Percentiles rank a stretch among this genome's conserved stretches.
These are phyloP conservation scores for Lasiosphaeris hirsuta DNA, from an alignment of 495 filamentous ascomycete species.

Conservation along the genomic window DNA sequence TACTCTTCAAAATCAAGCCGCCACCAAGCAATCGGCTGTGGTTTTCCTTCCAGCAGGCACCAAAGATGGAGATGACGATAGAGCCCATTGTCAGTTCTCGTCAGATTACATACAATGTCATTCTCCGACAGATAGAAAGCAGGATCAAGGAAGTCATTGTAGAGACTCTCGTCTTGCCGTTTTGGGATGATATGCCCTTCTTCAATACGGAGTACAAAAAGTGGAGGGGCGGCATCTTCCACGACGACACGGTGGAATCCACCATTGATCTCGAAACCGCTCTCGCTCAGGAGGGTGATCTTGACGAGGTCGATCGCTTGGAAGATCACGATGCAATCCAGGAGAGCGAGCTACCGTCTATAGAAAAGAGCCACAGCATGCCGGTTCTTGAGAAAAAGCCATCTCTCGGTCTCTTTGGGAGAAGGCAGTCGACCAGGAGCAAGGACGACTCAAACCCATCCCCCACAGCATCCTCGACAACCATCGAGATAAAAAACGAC, in stretches of 20 bases:
- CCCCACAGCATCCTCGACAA: conserved; percentile 36
- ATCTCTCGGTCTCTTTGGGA: conserved; percentile 38
- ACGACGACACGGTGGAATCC: conserved; percentile 45
- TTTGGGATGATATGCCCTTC: conserved; percentile 95
- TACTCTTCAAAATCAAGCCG: conserved; percentile 83
- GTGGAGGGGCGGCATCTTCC: conserved; percentile 88
- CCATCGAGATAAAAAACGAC: conserved; percentile 31
- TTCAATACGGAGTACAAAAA: conserved; percentile 68
- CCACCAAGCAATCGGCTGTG: conserved; percentile 93
- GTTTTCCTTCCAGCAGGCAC: conserved; percentile 89
- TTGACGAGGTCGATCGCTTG: conserved; percentile 45
- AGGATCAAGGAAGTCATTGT: conserved; percentile 88
- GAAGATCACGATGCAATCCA: conserved; percentile 27
- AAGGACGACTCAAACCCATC: conserved; percentile 27
- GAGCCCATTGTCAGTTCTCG: conserved; percentile 93
- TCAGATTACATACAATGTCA: conserved; percentile 90
- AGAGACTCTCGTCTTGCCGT: conserved; percentile 88
- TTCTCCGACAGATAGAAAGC: conserved; percentile 89
- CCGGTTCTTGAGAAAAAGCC: conserved; percentile 34
- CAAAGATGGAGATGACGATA: conserved; percentile 86
- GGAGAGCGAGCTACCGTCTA: conserved; percentile 41
- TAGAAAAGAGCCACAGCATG: conserved; percentile 60
- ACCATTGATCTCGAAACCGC: conserved; percentile 41
- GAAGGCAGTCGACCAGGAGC: conserved; percentile 32
- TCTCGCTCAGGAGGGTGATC: conserved; percentile 56